Conservation (phyloP, 352 stramenopile species). For the Phytophthora hibernalis region DNA sequence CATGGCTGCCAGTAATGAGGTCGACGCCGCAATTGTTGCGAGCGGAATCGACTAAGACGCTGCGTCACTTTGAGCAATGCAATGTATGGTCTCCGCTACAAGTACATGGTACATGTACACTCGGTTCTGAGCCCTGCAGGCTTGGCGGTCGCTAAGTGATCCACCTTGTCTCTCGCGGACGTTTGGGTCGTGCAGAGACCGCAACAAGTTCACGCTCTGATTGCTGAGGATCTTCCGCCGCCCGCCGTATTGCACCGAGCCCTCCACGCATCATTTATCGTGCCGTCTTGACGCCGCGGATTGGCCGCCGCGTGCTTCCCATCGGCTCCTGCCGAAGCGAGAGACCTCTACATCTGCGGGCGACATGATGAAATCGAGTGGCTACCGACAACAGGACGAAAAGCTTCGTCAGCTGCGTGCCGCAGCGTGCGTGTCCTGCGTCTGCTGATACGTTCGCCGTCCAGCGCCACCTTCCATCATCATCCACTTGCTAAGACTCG, state of each 20-base stretch:
- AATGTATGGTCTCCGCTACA: neutral
- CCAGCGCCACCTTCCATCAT: constrained; percentile 25
- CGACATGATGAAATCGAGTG: constrained; percentile 35
- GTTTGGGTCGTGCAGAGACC: too few species aligned
- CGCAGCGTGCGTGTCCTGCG: constrained; percentile 10
- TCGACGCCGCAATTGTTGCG: constrained; percentile 4
- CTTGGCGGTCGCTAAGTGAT: neutral
- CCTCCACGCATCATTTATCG: constrained; percentile 35
- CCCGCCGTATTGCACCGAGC: constrained; percentile 19
- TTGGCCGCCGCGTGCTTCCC: constrained; percentile 24
- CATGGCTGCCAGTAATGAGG: constrained; percentile 33
- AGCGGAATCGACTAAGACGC: constrained; percentile 1
- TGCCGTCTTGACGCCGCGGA: constrained; percentile 2
- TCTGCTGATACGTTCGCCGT: constrained; percentile 16
- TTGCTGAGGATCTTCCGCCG: constrained; percentile 42
- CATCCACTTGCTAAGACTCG: constrained; percentile 14
- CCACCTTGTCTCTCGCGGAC: constrained; percentile 10
- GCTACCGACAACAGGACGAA: constrained; percentile 34
- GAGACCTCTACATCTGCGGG: constrained; percentile 21
- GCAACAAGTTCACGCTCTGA: neutral
- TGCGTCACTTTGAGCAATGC: too few species aligned
- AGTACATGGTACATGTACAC: too few species aligned
- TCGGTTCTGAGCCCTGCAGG: neutral
- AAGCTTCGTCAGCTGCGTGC: constrained; percentile 22
- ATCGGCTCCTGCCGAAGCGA: constrained; percentile 24